Conservation (phyloP, 2,329 filamentous ascomycete species). For the Ascochyta pisi region DNA sequence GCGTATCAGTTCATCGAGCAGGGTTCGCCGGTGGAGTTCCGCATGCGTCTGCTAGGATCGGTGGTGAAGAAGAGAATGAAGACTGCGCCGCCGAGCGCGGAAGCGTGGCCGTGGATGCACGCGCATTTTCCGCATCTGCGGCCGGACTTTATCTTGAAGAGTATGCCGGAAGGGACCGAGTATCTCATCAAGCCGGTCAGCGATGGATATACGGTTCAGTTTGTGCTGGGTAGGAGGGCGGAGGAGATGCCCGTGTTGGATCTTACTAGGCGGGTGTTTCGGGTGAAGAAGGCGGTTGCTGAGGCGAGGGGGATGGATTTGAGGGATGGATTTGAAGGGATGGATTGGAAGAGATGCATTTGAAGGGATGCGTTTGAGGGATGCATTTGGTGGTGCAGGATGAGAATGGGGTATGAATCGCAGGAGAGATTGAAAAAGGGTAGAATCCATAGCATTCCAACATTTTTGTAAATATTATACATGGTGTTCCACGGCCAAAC, state of each 20-base stretch:
- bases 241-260: background rate
- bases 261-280: constrained; percentile 20
- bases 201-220: constrained; percentile 34
- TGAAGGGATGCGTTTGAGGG: too few species aligned
- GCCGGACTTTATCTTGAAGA: constrained; percentile 40
- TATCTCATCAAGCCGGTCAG: constrained; percentile 31
- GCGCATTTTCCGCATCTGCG: constrained; percentile 39
- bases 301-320: background rate
- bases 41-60: constrained; percentile 15
- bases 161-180: constrained; percentile 34
- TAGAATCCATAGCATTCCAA: too few species aligned
- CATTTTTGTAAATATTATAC: too few species aligned
- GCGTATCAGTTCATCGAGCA: constrained; percentile 33
- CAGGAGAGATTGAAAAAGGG: too few species aligned
- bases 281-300: constrained; percentile 23
- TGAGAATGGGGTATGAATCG: too few species aligned
- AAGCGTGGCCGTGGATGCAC: constrained; percentile 31
- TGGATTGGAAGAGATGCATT: too few species aligned
- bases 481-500: background rate
- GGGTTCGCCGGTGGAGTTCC: constrained; percentile 34
- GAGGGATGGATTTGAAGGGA: background rate
- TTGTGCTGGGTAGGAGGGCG: constrained; percentile 25
- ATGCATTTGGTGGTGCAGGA: background rate
- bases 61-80: constrained; percentile 9
- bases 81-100: background rate